A percentile compares a stretch with the other conserved stretches of the same genome.
Evolutionary conservation across 495 filamentous ascomycete genomes (phyloP).

Genomic region (Pyronema omphalodes): DNA sequence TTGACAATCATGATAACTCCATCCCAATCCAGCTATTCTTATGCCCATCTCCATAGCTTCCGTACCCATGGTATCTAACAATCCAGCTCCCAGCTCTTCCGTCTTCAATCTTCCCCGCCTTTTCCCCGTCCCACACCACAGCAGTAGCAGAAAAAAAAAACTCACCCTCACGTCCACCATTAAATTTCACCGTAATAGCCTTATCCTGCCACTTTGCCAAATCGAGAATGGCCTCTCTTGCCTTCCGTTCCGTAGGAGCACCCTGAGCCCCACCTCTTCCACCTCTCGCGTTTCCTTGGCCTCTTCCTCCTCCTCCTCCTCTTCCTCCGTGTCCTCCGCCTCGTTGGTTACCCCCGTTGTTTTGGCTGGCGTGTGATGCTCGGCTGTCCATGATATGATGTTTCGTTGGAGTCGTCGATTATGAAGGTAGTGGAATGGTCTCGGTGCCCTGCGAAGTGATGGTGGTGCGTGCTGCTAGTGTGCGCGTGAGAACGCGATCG

Average conservation of each 20-base stretch:
- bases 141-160: conserved; percentile 1
- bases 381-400: neutral
- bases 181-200: conserved; percentile 86
- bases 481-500: no score
- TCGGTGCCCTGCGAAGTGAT: no score
- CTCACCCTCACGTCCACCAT: conserved; percentile 79
- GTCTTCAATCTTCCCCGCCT: no score
- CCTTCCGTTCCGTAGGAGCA: conserved; percentile 51
- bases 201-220: conserved; percentile 92
- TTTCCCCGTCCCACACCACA: neutral
- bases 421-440: neutral
- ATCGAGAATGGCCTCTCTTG: conserved; percentile 97
- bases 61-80: neutral
- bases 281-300: conserved; percentile 27
- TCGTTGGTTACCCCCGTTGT: neutral
- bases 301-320: conserved; percentile 31
- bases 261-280: conserved; percentile 28
- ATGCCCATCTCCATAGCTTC: neutral
- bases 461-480: no score
- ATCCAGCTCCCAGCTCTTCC: neutral
- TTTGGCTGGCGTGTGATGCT: neutral
- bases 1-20: neutral
- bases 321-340: conserved; percentile 13
- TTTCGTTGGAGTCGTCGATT: no score
- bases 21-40: neutral